A percentile compares a stretch with the other conserved stretches of the same genome.
phyloP scores from a whole-genome alignment of 2,329 filamentous ascomycete genomes.

The Dactylellina sp. region DNA sequence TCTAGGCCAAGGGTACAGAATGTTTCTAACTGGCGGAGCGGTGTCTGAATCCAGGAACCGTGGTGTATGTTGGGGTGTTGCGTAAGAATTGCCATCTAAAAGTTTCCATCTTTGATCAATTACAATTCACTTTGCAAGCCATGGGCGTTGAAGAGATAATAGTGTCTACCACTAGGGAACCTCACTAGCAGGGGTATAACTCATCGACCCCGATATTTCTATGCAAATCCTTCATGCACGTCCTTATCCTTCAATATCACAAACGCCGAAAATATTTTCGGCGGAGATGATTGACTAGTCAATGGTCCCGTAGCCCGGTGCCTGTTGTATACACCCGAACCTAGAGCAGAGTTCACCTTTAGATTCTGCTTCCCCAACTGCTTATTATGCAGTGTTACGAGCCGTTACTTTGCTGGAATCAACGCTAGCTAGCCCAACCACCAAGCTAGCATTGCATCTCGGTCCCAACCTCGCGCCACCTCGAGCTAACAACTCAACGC shows the following conservation, averaged over 20 bases:
- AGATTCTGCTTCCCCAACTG: slow-evolving; percentile 15
- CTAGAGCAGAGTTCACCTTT: slow-evolving; percentile 7
- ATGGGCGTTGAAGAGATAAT: slow-evolving; percentile 9
- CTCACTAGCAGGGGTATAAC: background rate
- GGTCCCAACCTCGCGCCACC: slow-evolving; percentile 29
- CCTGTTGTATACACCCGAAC: background rate
- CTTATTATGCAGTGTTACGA: slow-evolving; percentile 29
- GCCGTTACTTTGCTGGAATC: slow-evolving; percentile 15
- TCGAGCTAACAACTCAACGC: slow-evolving; percentile 2
- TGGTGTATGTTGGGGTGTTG: background rate
- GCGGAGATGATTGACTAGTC: slow-evolving; percentile 6
- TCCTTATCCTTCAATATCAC: slow-evolving; percentile 25
- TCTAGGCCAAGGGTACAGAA: background rate
- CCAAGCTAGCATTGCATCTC: slow-evolving; percentile 12
- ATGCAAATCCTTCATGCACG: slow-evolving; percentile 37
- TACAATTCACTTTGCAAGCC: slow-evolving; percentile 11
- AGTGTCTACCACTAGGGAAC: background rate
- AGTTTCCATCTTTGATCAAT: background rate
- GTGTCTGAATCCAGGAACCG: slow-evolving; percentile 38
- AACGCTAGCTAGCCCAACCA: slow-evolving; percentile 28
- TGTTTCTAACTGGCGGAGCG: slow-evolving; percentile 7
- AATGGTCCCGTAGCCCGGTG: background rate
- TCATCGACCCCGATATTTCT: slow-evolving; percentile 6
- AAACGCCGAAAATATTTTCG: slow-evolving; percentile 2
- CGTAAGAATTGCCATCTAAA: slow-evolving; percentile 33